Conservation (phyloP, 208 protist genomes). For the Endotrypanum monterogeii region DNA sequence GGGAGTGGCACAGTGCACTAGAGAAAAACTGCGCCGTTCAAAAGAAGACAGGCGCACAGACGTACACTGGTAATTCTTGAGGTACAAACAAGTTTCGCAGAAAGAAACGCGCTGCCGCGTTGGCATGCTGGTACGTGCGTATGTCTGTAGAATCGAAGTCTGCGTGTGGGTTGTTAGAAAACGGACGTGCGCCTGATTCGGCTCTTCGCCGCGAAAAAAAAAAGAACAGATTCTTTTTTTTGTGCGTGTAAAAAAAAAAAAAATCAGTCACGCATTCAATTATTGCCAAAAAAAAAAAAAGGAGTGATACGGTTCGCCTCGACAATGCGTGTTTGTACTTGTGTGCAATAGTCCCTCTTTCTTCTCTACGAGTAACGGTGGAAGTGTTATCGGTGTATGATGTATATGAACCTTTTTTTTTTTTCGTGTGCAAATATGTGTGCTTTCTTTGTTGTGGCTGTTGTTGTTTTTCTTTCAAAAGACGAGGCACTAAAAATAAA, state of each 20-base stretch:
- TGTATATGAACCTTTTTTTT: too few species aligned
- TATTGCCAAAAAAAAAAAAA: not conserved
- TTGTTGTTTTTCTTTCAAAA: not conserved
- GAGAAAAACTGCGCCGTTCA: not conserved
- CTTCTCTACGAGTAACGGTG: too few species aligned
- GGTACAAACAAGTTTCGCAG: not conserved
- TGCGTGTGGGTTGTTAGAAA: not conserved
- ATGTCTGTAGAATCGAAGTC: not conserved
- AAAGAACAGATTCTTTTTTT: too few species aligned
- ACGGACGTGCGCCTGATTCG: too few species aligned
- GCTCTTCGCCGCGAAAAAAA: too few species aligned
- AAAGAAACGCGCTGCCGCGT: not conserved
- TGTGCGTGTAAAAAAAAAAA: too few species aligned
- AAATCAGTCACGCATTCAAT: not conserved
- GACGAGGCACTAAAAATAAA: slow-evolving; percentile 1
- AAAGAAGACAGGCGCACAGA: not conserved
- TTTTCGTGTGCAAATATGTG: too few species aligned
- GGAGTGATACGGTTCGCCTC: too few species aligned
- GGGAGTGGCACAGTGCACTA: not conserved
- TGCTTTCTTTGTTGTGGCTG: too few species aligned
- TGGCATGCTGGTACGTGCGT: not conserved
- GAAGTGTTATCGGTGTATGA: too few species aligned
- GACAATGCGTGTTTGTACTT: too few species aligned
- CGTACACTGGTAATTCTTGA: not conserved
- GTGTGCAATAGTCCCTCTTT: too few species aligned